Percentiles rank a stretch among this genome's conserved stretches.
These are phyloP conservation scores for Plasmodium chabaudi DNA, from an alignment of 169 alveolate genomes.

Conservation along the genomic window DNA sequence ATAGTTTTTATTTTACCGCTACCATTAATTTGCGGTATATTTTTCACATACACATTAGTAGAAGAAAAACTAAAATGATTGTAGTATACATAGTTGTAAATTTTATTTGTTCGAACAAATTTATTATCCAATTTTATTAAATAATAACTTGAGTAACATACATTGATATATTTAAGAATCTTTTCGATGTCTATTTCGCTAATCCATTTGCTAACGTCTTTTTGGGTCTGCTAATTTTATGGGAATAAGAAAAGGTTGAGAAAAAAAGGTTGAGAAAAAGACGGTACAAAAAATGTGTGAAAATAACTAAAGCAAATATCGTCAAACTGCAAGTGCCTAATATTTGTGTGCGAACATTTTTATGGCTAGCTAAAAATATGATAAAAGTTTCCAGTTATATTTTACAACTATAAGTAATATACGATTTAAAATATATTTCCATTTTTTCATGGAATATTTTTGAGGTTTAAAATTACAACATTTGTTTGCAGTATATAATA, in stretches of 20 bases:
- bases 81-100: constrained; percentile 9
- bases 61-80: constrained; percentile 19
- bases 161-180: constrained; percentile 13
- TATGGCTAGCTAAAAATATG: background rate
- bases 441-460: background rate
- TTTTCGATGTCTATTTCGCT: constrained; percentile 56
- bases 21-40: background rate
- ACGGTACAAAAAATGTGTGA: background rate
- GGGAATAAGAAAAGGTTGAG: background rate
- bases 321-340: background rate
- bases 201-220: constrained; percentile 34
- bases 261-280: background rate
- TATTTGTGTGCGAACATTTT: background rate
- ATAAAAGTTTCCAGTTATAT: too few relatives aligned
- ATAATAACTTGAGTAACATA: constrained; percentile 42
- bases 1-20: constrained; percentile 1
- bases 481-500: background rate
- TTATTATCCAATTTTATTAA: constrained; percentile 16
- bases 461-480: background rate
- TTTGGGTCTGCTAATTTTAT: constrained; percentile 5
- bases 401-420: background rate
- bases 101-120: constrained; percentile 11
- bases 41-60: constrained; percentile 18
- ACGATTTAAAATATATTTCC: background rate
- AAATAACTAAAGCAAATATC: background rate